Evolutionary conservation across 202 grass and related monocot species (phyloP).

Genomic region (Bolboschoenoplectus hybrid): DNA sequence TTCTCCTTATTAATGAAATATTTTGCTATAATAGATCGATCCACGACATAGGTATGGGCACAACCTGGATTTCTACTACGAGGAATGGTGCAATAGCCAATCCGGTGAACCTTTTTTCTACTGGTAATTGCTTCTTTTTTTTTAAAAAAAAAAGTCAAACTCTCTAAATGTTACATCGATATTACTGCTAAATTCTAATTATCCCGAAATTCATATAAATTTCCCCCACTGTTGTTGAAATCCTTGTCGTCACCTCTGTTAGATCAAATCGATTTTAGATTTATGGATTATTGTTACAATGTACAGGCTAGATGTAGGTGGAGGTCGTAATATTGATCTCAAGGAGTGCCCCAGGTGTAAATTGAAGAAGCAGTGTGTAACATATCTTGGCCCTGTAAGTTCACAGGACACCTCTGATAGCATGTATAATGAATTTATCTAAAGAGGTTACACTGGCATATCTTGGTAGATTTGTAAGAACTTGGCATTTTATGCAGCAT

Average conservation of each 20-base stretch:
- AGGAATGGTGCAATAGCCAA: conserved; percentile 69
- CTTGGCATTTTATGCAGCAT: conserved; percentile 57
- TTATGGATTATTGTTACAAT: conserved; percentile 11
- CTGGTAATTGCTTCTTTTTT: conserved; percentile 51
- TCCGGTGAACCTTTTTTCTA: conserved; percentile 92
- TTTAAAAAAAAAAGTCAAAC: neutral
- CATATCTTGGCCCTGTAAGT: conserved; percentile 96
- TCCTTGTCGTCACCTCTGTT: neutral
- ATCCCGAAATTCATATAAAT: neutral
- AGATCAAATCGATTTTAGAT: neutral
- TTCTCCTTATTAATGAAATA: conserved; percentile 4
- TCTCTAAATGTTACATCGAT: neutral
- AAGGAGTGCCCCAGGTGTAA: conserved; percentile 54
- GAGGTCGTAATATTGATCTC: conserved; percentile 76
- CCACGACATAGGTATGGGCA: conserved; percentile 92
- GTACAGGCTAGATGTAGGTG: conserved; percentile 89
- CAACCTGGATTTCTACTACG: conserved; percentile 88
- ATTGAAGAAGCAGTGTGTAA: conserved; percentile 76
- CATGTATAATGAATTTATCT: neutral
- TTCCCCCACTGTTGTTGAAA: neutral
- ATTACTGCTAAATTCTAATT: conserved; percentile 9
- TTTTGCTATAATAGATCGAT: conserved; percentile 64
- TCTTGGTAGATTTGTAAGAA: neutral
- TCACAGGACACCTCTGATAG: conserved; percentile 20
- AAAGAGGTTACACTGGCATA: neutral